phyloP scores from a whole-genome alignment of 306 rosid species.

The Prosopis cineraria region DNA sequence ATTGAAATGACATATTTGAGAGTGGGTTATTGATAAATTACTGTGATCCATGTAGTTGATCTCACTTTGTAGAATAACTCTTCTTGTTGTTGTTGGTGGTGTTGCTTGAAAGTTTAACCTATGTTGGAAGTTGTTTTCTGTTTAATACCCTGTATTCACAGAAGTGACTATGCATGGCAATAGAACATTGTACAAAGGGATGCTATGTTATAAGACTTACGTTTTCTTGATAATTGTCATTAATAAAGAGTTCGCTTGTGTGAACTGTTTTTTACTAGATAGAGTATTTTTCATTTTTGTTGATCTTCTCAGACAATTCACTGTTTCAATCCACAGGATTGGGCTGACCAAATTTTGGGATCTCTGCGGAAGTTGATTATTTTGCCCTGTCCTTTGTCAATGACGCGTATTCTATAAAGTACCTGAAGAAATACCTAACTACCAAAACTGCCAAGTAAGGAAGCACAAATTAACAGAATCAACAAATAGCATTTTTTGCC shows the following conservation, averaged over 20 bases:
- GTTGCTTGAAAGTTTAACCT: conserved; percentile 6
- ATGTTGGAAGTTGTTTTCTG: not conserved
- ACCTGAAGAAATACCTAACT: conserved; percentile 67
- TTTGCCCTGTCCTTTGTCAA: conserved; percentile 87
- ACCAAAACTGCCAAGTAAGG: conserved; percentile 72
- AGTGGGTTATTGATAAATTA: not conserved
- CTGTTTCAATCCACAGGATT: conserved; percentile 60
- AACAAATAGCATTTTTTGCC: not conserved
- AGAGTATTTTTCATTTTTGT: not conserved
- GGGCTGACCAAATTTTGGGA: conserved; percentile 81
- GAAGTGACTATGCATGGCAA: not conserved
- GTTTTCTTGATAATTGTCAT: not conserved
- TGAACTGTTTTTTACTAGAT: not conserved
- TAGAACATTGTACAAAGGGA: not conserved
- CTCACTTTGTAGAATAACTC: not conserved
- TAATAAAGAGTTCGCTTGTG: not conserved
- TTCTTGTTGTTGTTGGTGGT: not conserved
- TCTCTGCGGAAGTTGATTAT: conserved; percentile 74
- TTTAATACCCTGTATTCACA: not conserved
- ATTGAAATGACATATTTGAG: not conserved
- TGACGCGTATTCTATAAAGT: conserved; percentile 58
- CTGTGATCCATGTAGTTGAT: not conserved
- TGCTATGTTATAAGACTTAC: not conserved
- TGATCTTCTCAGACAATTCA: conserved; percentile 6
- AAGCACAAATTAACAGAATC: conserved; percentile 18